Percentiles rank a stretch among this genome's conserved stretches.
Conservation (phyloP, 1,139 yeast genomes). For the Hyphopichia khmerensis region DNA sequence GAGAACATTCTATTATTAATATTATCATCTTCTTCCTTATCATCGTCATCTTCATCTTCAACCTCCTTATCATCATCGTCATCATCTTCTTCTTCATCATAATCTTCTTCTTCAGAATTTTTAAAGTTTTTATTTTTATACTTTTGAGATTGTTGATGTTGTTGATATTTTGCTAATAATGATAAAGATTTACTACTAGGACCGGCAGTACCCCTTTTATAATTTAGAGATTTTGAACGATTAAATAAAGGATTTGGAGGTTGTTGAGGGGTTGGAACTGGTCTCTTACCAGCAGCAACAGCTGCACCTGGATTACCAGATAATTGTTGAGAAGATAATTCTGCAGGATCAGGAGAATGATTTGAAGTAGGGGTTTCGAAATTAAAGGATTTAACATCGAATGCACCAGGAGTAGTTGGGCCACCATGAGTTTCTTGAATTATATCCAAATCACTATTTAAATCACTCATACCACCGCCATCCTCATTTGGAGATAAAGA, state of each 20-base stretch:
- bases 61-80: slow-evolving; percentile 3
- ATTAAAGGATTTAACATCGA: slow-evolving; percentile 1
- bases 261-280: slow-evolving; percentile 14
- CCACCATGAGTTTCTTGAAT: slow-evolving; percentile 20
- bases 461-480: slow-evolving; percentile 13
- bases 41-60: slow-evolving; percentile 14
- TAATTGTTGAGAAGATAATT: neutral
- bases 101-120: slow-evolving; percentile 2
- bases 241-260: slow-evolving; percentile 16
- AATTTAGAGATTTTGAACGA: slow-evolving; percentile 32
- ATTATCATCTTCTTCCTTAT: slow-evolving; percentile 13
- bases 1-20: slow-evolving; percentile 21
- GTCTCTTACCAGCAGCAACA: slow-evolving; percentile 6
- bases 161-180: slow-evolving; percentile 26
- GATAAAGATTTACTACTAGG: slow-evolving; percentile 13
- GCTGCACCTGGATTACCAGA: neutral
- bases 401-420: slow-evolving; percentile 5
- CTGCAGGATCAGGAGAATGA: neutral
- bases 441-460: slow-evolving; percentile 27
- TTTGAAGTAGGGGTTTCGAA: neutral
- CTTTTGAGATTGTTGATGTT: slow-evolving; percentile 14
- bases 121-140: slow-evolving; percentile 5
- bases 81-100: slow-evolving; percentile 13
- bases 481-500: slow-evolving; percentile 5
- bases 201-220: slow-evolving; percentile 22